Evolutionary conservation across 2,329 filamentous ascomycete genomes (phyloP).

Genomic region (Epichloe hybrida): DNA sequence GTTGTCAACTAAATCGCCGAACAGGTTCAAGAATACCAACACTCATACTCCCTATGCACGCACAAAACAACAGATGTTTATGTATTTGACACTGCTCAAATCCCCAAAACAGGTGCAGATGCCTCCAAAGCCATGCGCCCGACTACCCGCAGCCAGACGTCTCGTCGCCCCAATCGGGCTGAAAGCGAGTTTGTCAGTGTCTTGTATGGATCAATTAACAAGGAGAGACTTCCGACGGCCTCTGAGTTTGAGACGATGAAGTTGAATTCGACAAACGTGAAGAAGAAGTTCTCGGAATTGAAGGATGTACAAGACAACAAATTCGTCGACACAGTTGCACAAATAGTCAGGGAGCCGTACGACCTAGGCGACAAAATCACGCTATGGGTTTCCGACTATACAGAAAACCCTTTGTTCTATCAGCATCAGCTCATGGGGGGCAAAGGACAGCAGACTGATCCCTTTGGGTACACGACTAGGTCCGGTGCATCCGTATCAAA

Average conservation of each 20-base stretch:
- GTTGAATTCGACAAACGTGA: slow-evolving; percentile 27
- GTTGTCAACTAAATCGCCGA: background rate
- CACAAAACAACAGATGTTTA: slow-evolving; percentile 28
- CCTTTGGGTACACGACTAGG: slow-evolving; percentile 36
- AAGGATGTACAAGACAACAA: slow-evolving; percentile 41
- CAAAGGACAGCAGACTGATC: slow-evolving; percentile 35
- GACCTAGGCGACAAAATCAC: slow-evolving; percentile 34
- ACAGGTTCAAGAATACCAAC: slow-evolving; percentile 28
- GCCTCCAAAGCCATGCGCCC: slow-evolving; percentile 19
- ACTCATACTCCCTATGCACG: slow-evolving; percentile 29
- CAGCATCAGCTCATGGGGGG: slow-evolving; percentile 26
- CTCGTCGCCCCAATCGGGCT: slow-evolving; percentile 9
- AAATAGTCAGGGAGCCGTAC: slow-evolving; percentile 46
- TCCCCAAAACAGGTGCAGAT: slow-evolving; percentile 21
- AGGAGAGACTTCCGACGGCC: slow-evolving; percentile 27
- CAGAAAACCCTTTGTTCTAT: slow-evolving; percentile 51
- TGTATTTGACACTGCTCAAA: slow-evolving; percentile 24
- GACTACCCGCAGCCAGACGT: slow-evolving; percentile 8
- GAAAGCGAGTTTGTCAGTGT: slow-evolving; percentile 33
- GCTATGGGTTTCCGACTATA: slow-evolving; percentile 75
- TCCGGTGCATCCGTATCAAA: slow-evolving; percentile 11
- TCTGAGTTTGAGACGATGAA: slow-evolving; percentile 28
- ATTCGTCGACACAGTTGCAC: slow-evolving; percentile 58
- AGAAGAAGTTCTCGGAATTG: slow-evolving; percentile 49
- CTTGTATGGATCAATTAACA: slow-evolving; percentile 32